phyloP scores from a whole-genome alignment of 2,329 filamentous ascomycete genomes.

The Bipolaris bicolor region DNA sequence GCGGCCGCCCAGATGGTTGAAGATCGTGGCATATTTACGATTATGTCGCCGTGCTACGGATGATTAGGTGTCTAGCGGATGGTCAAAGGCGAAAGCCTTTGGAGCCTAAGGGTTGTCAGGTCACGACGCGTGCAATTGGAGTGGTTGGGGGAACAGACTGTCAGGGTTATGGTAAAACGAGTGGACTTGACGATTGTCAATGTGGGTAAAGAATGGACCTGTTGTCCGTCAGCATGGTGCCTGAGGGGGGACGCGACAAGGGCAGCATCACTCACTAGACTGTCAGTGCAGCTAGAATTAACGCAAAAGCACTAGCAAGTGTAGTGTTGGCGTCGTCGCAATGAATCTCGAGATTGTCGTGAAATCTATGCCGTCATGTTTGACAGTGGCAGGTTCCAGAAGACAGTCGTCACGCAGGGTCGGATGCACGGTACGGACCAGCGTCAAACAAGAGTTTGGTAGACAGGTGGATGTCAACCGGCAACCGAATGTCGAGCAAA shows the following conservation, averaged over 20 bases:
- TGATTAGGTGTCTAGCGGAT: slow-evolving; percentile 29
- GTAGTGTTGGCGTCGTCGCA: slow-evolving; percentile 32
- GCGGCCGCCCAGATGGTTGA: slow-evolving; percentile 56
- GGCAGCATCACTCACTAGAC: slow-evolving; percentile 42
- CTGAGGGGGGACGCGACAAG: neutral
- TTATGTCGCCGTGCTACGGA: slow-evolving; percentile 37
- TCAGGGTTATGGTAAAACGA: slow-evolving; percentile 56
- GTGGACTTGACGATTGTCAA: slow-evolving; percentile 58
- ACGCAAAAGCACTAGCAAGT: slow-evolving; percentile 30
- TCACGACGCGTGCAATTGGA: slow-evolving; percentile 10
- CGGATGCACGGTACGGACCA: slow-evolving; percentile 26
- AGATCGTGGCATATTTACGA: slow-evolving; percentile 53
- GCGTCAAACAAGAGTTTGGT: slow-evolving; percentile 21
- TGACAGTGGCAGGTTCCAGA: slow-evolving; percentile 30
- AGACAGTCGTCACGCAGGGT: slow-evolving; percentile 28
- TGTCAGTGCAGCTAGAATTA: slow-evolving; percentile 44
- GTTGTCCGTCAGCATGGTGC: slow-evolving; percentile 20
- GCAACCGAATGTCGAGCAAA: slow-evolving; percentile 20
- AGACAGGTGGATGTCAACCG: slow-evolving; percentile 14
- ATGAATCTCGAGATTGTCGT: slow-evolving; percentile 26
- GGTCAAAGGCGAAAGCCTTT: slow-evolving; percentile 22
- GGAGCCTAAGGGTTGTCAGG: slow-evolving; percentile 25
- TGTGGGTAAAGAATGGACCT: slow-evolving; percentile 48
- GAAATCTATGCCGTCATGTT: slow-evolving; percentile 46
- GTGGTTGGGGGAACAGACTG: slow-evolving; percentile 35